These are phyloP conservation scores for Globisporangium nunn DNA, from an alignment of 352 stramenopile genomes.

Conservation along the genomic window DNA sequence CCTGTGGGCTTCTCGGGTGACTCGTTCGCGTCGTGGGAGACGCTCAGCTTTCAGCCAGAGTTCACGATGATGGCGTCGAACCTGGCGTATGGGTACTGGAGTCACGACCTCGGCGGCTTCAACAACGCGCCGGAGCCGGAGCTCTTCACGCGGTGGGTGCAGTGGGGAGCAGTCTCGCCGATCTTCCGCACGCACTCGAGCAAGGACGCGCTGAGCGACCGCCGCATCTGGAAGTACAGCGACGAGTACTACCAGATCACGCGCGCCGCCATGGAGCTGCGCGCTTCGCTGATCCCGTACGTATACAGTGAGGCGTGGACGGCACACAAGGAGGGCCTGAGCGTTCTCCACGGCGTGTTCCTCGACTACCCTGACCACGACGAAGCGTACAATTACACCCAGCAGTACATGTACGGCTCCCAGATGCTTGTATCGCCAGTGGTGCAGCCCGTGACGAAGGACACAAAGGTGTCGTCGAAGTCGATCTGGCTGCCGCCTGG, in stretches of 20 bases:
- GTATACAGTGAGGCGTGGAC: slow-evolving; percentile 28
- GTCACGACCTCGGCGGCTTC: slow-evolving; percentile 39
- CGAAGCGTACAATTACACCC: slow-evolving; percentile 22
- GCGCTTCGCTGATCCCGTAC: slow-evolving; percentile 32
- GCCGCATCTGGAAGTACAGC: slow-evolving; percentile 28
- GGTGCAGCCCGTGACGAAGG: slow-evolving; percentile 14
- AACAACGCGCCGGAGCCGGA: slow-evolving; percentile 20
- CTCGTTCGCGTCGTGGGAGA: slow-evolving; percentile 25
- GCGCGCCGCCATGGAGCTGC: slow-evolving; percentile 21
- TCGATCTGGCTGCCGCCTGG: slow-evolving; percentile 38
- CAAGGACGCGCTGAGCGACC: slow-evolving; percentile 21
- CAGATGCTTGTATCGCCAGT: slow-evolving; percentile 37
- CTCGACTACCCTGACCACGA: slow-evolving; percentile 30
- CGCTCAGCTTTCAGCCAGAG: slow-evolving; percentile 33
- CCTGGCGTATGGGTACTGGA: slow-evolving; percentile 43
- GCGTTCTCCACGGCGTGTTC: slow-evolving; percentile 31
- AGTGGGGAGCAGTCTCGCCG: slow-evolving; percentile 31
- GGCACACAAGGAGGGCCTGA: slow-evolving; percentile 21
- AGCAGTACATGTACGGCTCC: slow-evolving; percentile 41
- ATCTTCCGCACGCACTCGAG: slow-evolving; percentile 37
- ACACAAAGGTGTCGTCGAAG: slow-evolving; percentile 18
- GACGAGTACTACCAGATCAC: slow-evolving; percentile 23
- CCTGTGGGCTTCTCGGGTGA: slow-evolving; percentile 48
- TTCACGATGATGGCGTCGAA: slow-evolving; percentile 43
- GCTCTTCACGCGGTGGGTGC: slow-evolving; percentile 37